Conservation (phyloP, 2,329 filamentous ascomycete genomes). For the Ascochyta viciae-villosae region DNA sequence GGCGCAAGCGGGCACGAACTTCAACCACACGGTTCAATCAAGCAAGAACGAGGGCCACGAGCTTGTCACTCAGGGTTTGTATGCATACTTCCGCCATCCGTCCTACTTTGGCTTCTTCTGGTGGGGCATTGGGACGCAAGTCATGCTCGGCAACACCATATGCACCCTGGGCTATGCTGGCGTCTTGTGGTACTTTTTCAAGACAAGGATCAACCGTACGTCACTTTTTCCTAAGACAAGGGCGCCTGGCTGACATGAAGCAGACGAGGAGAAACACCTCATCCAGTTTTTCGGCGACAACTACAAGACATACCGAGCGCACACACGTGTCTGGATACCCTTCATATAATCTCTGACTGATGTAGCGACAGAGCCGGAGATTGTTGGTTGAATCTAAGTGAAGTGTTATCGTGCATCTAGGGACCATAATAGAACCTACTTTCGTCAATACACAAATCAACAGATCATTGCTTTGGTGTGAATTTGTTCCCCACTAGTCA, state of each 20-base stretch:
- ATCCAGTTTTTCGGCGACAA: slow-evolving; percentile 83
- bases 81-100: slow-evolving; percentile 79
- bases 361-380: no score
- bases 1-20: slow-evolving; percentile 85
- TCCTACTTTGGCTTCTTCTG: slow-evolving; percentile 99
- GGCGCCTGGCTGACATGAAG: background rate
- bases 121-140: slow-evolving; percentile 94
- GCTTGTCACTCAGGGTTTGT: slow-evolving; percentile 85
- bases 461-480: no score
- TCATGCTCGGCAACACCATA: slow-evolving; percentile 83
- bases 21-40: slow-evolving; percentile 83
- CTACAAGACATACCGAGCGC: slow-evolving; percentile 75
- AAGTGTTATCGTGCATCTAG: no score
- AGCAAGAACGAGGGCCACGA: slow-evolving; percentile 73
- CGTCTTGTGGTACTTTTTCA: slow-evolving; percentile 89
- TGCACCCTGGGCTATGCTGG: slow-evolving; percentile 76
- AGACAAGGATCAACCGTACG: slow-evolving; percentile 69
- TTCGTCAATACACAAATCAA: no score
- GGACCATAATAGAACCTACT: no score
- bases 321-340: slow-evolving; percentile 80
- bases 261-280: slow-evolving; percentile 79
- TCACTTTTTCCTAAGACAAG: slow-evolving; percentile 19
- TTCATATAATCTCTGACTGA: slow-evolving; percentile 60
- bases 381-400: no score
- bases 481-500: no score